Conservation (phyloP, 1,284 basidiomycete species). For the Apiotrichum sp. region DNA sequence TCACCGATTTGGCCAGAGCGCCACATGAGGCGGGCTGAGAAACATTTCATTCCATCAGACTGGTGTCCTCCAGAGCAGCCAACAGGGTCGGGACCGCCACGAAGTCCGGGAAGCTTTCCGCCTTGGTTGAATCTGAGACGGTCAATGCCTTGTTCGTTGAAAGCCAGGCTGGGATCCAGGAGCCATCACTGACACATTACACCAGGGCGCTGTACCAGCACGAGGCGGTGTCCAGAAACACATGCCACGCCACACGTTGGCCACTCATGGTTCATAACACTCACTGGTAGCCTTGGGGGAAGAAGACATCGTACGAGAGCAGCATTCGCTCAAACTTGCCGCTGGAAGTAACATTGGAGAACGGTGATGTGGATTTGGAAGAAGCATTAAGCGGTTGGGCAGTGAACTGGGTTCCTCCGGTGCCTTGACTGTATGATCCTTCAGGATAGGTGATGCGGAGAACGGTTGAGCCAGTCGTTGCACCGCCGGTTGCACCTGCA, state of each 20-base stretch:
- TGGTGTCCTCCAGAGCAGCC: constrained; percentile 46
- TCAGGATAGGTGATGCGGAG: constrained; percentile 41
- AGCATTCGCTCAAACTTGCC: constrained; percentile 40
- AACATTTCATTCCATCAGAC: constrained; percentile 43
- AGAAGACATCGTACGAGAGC: constrained; percentile 39
- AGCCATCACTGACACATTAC: too few relatives aligned
- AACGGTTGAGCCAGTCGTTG: constrained; percentile 25
- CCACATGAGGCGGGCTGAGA: constrained; percentile 48
- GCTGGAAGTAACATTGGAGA: constrained; percentile 20
- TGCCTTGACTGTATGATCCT: constrained; percentile 41
- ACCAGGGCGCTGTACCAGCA: too few relatives aligned
- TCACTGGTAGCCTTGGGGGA: constrained; percentile 31
- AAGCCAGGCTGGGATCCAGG: too few relatives aligned
- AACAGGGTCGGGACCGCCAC: constrained; percentile 37
- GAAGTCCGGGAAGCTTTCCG: constrained; percentile 47
- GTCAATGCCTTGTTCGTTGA: not conserved
- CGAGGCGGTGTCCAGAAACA: too few relatives aligned
- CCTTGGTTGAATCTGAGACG: constrained; percentile 28
- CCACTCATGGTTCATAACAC: constrained; percentile 1
- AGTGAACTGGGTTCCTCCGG: constrained; percentile 47
- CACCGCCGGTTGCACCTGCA: not conserved
- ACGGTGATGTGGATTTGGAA: constrained; percentile 5
- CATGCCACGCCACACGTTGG: too few relatives aligned
- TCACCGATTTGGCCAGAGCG: constrained; percentile 40
- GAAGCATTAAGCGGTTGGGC: constrained; percentile 27